Base-by-base conservation (phyloP, 1,284 basidiomycete genomes). In the Athelia psychrophila region DNA sequence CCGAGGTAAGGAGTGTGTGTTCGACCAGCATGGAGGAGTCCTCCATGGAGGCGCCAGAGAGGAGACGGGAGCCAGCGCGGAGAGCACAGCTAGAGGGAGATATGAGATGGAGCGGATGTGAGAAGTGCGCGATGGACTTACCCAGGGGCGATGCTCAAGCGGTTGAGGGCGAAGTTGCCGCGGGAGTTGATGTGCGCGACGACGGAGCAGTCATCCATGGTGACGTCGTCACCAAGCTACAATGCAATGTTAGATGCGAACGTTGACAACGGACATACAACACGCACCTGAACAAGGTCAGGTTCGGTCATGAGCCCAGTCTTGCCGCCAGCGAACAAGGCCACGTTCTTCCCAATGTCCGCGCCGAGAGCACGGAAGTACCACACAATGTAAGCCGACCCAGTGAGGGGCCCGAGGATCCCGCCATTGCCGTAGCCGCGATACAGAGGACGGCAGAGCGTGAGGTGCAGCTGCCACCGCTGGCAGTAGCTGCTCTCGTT, bases 21-120 rank as follows among this genome's bases (percentile, higher is more conserved):
- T 78, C 76, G 55, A 68, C 70, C 12, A 78, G 68, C 71, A 78
- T 74, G 51, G 72, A 74, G 57, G 62, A 64, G 52, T 73, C 69
- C 56, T 77, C 75, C 76, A 78, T 77, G 10, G 73, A 74, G 23
- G 76, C 75, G n/a, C 76, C 76, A 1, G 75, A 77, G 20, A 78
- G 67, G 16, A 78, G 61, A 23, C 76, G 67, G n/a, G 75, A 77
- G 24, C 75, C 76, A 2, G 73, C 65, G 16, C 76, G 72, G 66
- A 74, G 58, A 0, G 72, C 71, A 49, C 66, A 71, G 27, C 69
- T 71, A 44, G 20, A 36, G 20, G 53, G 57, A 57, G 6, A 61
- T 58, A 38, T n/a, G 12, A 23, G 19, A 24, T 54, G 22, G 50
- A 35, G 15, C 32, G 16, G 38, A 32, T 19, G 53, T 42, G 32